Percentiles rank a stretch among this genome's conserved stretches.
phyloP scores from a whole-genome alignment of 2,329 filamentous ascomycete genomes.

The Gnomoniopsis smithogilvyi region DNA sequence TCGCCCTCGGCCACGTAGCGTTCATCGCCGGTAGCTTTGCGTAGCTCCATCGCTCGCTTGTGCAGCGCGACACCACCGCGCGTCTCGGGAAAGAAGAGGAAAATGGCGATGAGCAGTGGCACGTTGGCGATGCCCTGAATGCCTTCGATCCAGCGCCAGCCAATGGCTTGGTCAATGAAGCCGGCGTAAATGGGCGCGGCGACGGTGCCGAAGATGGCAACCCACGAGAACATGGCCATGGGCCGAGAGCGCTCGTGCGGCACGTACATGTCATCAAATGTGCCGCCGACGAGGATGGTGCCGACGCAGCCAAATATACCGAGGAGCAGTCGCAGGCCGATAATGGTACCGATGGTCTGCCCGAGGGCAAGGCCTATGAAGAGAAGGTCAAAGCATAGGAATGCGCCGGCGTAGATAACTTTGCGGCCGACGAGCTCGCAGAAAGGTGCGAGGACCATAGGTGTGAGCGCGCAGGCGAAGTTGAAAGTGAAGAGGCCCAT shows the following conservation, averaged over 20 bases:
- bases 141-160: slow-evolving; percentile 52
- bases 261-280: slow-evolving; percentile 46
- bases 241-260: slow-evolving; percentile 41
- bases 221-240: slow-evolving; percentile 45
- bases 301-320: slow-evolving; percentile 48
- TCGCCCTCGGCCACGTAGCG: slow-evolving; percentile 49
- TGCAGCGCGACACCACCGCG: slow-evolving; percentile 29
- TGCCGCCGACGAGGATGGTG: slow-evolving; percentile 47
- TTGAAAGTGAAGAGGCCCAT: slow-evolving; percentile 49
- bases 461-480: slow-evolving; percentile 44
- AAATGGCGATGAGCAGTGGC: slow-evolving; percentile 30
- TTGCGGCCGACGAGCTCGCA: slow-evolving; percentile 46
- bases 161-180: slow-evolving; percentile 49
- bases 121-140: slow-evolving; percentile 50
- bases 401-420: slow-evolving; percentile 42
- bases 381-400: slow-evolving; percentile 41
- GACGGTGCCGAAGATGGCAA: slow-evolving; percentile 50
- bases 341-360: slow-evolving; percentile 44
- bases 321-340: slow-evolving; percentile 42
- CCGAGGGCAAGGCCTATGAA: slow-evolving; percentile 46
- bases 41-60: slow-evolving; percentile 45
- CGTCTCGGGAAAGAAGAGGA: slow-evolving; percentile 26
- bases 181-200: slow-evolving; percentile 51
- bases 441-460: slow-evolving; percentile 45
- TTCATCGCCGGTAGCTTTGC: slow-evolving; percentile 43